phyloP scores from a whole-genome alignment of 2,329 filamentous ascomycete species.

The Alternaria metachromatica region DNA sequence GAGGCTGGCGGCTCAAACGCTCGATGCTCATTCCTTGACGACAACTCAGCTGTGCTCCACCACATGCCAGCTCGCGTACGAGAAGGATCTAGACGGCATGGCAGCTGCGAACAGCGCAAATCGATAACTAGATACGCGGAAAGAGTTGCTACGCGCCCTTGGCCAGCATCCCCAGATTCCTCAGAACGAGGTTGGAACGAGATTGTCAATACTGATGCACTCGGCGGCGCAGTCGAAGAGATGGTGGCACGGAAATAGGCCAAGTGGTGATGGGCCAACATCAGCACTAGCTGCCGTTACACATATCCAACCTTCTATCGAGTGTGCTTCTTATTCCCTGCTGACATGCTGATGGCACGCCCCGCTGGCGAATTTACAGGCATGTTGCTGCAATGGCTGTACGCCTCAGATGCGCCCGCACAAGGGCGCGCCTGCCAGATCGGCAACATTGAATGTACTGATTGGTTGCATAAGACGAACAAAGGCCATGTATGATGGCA shows the following conservation, averaged over 20 bases:
- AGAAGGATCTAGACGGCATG: neutral
- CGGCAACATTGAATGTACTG: neutral
- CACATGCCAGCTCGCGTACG: neutral
- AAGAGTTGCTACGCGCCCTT: neutral
- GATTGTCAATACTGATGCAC: neutral
- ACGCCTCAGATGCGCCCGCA: slow-evolving; percentile 2
- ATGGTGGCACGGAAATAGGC: slow-evolving; percentile 1
- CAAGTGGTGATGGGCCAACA: neutral
- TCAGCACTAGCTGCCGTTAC: neutral
- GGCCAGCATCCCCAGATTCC: neutral
- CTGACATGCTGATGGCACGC: slow-evolving; percentile 4
- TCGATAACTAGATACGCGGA: neutral
- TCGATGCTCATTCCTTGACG: slow-evolving; percentile 8
- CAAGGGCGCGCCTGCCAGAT: slow-evolving; percentile 6
- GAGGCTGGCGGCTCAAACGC: slow-evolving; percentile 1
- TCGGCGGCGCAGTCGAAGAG: neutral
- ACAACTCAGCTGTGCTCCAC: slow-evolving; percentile 12
- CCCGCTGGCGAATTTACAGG: slow-evolving; percentile 1
- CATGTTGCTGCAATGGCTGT: slow-evolving; percentile 4
- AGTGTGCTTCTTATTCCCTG: neutral
- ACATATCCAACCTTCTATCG: neutral
- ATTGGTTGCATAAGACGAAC: slow-evolving; percentile 7
- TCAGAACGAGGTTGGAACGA: neutral
- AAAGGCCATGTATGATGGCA: slow-evolving; percentile 1
- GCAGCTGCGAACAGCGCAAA: neutral